A percentile compares a stretch with the other conserved stretches of the same genome.
phyloP scores from a whole-genome alignment of 2,329 filamentous ascomycete genomes.

The Colletotrichum kahawae region DNA sequence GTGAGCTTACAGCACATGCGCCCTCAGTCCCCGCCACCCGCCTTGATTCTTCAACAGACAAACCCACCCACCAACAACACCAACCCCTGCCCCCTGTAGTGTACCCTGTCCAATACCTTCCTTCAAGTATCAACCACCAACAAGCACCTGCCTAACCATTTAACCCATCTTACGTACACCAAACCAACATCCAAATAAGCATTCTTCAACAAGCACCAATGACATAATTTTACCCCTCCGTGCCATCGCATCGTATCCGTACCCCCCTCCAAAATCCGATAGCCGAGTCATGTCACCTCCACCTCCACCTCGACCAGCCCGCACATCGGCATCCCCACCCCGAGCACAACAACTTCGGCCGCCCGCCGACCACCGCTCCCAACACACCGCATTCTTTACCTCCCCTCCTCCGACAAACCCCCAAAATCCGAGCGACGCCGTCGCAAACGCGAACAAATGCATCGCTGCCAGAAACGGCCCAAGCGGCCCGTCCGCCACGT shows the following conservation, averaged over 20 bases:
- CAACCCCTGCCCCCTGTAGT: background rate
- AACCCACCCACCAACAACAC: background rate
- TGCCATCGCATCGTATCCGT: background rate
- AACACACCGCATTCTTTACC: background rate
- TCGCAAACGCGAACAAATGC: background rate
- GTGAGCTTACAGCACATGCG: background rate
- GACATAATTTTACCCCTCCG: background rate
- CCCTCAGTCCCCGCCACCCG: background rate
- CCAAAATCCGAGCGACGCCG: background rate
- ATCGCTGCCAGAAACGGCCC: background rate
- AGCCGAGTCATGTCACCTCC: slow-evolving; percentile 12
- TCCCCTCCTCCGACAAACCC: background rate
- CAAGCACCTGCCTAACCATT: background rate
- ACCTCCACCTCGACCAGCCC: background rate
- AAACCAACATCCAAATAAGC: slow-evolving; percentile 6
- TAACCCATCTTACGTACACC: background rate
- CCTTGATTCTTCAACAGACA: background rate
- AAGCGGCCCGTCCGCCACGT: background rate
- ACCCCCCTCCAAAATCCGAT: background rate
- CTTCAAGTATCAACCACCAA: background rate
- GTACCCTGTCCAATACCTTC: background rate
- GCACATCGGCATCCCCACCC: background rate
- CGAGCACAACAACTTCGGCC: background rate
- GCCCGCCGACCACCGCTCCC: background rate
- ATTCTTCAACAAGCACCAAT: background rate